Conservation (phyloP, 768 basidiomycete species). For the Chalciporus chontae region DNA sequence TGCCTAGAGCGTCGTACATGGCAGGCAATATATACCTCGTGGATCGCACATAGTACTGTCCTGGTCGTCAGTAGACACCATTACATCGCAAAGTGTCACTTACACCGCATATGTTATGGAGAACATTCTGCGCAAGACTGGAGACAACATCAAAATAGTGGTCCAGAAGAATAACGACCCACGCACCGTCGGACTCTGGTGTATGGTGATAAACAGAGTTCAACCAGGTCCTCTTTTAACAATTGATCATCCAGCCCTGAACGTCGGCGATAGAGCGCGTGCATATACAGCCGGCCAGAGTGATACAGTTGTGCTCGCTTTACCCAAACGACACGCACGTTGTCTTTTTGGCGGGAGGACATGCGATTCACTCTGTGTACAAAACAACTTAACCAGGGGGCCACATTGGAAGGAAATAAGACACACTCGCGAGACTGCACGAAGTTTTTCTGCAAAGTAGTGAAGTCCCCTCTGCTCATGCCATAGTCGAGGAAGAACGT, state of each 20-base stretch:
- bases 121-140: constrained; percentile 66
- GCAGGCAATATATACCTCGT: constrained; percentile 61
- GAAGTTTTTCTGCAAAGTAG: constrained; percentile 52
- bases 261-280: constrained; percentile 69
- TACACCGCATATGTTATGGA: constrained; percentile 64
- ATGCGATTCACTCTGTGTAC: constrained; percentile 54
- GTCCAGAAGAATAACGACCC: not conserved
- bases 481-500: constrained; percentile 72
- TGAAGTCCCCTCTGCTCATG: constrained; percentile 54
- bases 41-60: constrained; percentile 67
- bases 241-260: constrained; percentile 71
- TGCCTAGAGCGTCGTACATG: constrained; percentile 58
- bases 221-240: constrained; percentile 57
- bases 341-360: constrained; percentile 71
- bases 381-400: not conserved
- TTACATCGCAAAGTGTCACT: constrained; percentile 22
- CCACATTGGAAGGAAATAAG: not conserved
- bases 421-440: constrained; percentile 30
- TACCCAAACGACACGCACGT: constrained; percentile 68
- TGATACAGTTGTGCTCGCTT: constrained; percentile 81
- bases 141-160: constrained; percentile 2
- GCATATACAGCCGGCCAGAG: constrained; percentile 71
- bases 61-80: constrained; percentile 9
- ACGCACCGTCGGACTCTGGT: constrained; percentile 70
- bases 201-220: constrained; percentile 77